Evolutionary conservation across 768 basidiomycete genomes (phyloP), one percentile per base, ranked within the genome.

Genomic region (Termitomyces sp.): DNA sequence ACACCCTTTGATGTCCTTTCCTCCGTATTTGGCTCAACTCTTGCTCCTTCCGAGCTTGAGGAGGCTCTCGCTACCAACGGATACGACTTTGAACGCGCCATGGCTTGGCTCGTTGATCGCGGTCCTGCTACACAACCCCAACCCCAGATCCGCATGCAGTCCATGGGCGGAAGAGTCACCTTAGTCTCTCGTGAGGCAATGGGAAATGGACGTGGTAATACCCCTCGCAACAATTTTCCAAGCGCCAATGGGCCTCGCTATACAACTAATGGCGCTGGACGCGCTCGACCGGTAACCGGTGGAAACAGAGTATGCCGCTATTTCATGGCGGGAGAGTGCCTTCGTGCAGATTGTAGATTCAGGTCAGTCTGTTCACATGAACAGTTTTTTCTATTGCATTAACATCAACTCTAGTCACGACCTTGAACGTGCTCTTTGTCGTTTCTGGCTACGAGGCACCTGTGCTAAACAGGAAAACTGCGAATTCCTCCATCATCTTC

Each of bases 371-470:
- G 25, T 25, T 5, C 56, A 22, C 35, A 43, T 18, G 22, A 22
- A 43, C 4, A 44, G 50, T 4, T 22, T 3, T 35, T 10, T 15
- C 7, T 13, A n/a, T 35, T 22, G 11, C 56, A 41, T 48, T 20
- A 52, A 49, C 57, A 53, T 59, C 25, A 50, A 50, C 52, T 46
- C 3, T 61, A 97, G 95, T 63, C 95, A 97, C 66, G 95, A 98
- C 64, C 81, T 97, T 3, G 95, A 98, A 69, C 84, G 95, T 39
- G 95, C 95, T 1, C 69, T 98, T 20, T 94, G 91, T 73, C 88
- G 97, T 33, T 99, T 99, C 76, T 99, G 97, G 97, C 80, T 99
- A 29, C 84, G 95, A 48, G 96, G 96, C 5, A 94, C 94, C 42
- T 99, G 97, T 66, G 92, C 95, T 29, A 99, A 99, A 70, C 91